These are phyloP conservation scores for Volvox africanus DNA, from an alignment of 139 green algal genomes.

Conservation along the genomic window DNA sequence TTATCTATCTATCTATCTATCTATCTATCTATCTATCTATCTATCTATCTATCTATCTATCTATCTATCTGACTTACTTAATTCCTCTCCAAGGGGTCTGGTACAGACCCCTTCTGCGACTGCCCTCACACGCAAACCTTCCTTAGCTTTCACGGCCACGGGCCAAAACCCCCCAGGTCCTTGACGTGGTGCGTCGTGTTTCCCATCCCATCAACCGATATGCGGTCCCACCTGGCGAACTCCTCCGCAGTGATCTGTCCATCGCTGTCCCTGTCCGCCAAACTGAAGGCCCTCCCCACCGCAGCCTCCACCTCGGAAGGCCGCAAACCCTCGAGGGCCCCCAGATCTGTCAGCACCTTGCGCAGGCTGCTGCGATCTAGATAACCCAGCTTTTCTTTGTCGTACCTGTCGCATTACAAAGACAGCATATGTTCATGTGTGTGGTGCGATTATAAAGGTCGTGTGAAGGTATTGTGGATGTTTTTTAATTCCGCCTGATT, in stretches of 20 bases:
- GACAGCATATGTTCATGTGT: too few species aligned
- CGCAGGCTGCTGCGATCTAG: conserved; percentile 30
- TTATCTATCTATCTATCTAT: too few species aligned
- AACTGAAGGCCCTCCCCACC: not conserved
- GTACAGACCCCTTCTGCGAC: not conserved
- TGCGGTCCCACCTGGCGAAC: conserved; percentile 5
- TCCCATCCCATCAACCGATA: too few species aligned
- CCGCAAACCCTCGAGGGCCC: conserved; percentile 61
- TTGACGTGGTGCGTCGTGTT: too few species aligned
- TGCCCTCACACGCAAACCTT: not conserved
- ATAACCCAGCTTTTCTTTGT: conserved; percentile 31
- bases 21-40: too few species aligned
- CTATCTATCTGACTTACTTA: too few species aligned
- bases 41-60: too few species aligned
- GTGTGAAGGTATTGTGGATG: too few species aligned
- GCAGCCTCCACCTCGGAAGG: conserved; percentile 22
- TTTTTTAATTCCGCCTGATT: too few species aligned
- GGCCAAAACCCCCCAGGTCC: too few species aligned
- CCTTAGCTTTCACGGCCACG: not conserved
- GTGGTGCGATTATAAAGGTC: too few species aligned
- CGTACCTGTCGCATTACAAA: conserved; percentile 43
- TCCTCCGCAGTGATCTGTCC: conserved; percentile 1
- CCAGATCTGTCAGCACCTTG: conserved; percentile 64
- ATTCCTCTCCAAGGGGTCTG: too few species aligned
- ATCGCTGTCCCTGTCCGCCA: conserved; percentile 19